Percentiles rank a stretch among this genome's conserved stretches.
These are phyloP conservation scores for Dendrobium huoshanense DNA, from an alignment of 106 monocot species.

Conservation along the genomic window DNA sequence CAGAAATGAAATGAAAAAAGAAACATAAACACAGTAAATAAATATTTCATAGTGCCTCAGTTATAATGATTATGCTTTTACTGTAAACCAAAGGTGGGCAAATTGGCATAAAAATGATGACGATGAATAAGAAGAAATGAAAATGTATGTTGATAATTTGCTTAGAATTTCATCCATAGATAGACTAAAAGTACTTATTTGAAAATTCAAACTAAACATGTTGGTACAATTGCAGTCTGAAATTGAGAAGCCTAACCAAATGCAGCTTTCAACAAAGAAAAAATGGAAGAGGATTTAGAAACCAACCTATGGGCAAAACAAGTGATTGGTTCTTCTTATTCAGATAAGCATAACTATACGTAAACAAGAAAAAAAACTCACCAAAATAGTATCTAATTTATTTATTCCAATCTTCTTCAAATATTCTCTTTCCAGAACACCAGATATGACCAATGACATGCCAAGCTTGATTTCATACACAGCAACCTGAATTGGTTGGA, in stretches of 20 bases:
- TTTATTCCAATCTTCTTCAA: conserved; percentile 32
- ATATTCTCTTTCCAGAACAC: conserved; percentile 48
- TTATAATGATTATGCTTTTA: too few species aligned
- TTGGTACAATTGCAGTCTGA: too few species aligned
- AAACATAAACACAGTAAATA: too few species aligned
- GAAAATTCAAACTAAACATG: too few species aligned
- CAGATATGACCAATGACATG: conserved; percentile 40
- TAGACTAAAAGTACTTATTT: too few species aligned
- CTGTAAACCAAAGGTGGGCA: too few species aligned
- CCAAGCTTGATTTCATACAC: conserved; percentile 95
- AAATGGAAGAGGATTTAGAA: background rate
- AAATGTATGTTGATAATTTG: too few species aligned
- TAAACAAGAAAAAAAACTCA: conserved; percentile 19
- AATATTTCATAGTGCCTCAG: too few species aligned
- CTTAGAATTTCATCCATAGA: too few species aligned
- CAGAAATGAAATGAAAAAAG: too few species aligned
- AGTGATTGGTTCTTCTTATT: background rate
- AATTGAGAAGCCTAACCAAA: background rate
- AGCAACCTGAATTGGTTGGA: conserved; percentile 85
- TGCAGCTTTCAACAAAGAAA: background rate
- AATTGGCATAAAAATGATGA: too few species aligned
- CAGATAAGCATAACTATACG: background rate
- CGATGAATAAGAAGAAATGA: too few species aligned
- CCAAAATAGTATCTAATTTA: conserved; percentile 38
- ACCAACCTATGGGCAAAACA: background rate